Evolutionary conservation across 805 yeast species (phyloP).

Genomic region (Torulaspora delbrueckii): DNA sequence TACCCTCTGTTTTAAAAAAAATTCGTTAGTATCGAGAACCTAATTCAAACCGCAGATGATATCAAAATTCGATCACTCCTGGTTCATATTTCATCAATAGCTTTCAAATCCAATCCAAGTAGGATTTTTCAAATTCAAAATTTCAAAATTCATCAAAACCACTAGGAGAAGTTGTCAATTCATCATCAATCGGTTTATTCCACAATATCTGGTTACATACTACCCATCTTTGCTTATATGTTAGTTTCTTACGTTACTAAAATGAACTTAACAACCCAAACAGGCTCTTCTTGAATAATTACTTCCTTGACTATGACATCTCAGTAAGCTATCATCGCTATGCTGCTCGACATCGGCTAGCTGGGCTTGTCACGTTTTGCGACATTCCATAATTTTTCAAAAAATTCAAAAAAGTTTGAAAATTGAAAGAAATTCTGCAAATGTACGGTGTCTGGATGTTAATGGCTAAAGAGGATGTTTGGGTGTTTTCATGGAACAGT

Average conservation of each 20-base stretch:
- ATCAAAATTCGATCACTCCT: no score
- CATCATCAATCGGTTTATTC: not conserved
- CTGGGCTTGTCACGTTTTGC: not conserved
- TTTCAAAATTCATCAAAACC: not conserved
- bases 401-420: not conserved
- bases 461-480: no score
- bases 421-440: not conserved
- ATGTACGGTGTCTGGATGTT: not conserved
- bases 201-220: slow-evolving; percentile 46
- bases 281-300: not conserved
- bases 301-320: not conserved
- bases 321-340: slow-evolving; percentile 1
- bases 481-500: no score
- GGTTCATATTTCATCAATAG: not conserved
- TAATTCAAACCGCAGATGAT: not conserved
- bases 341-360: not conserved
- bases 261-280: not conserved
- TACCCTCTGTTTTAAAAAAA: slow-evolving; percentile 69
- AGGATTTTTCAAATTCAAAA: not conserved
- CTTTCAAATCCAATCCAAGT: not conserved
- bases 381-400: not conserved
- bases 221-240: slow-evolving; percentile 59
- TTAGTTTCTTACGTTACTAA: slow-evolving; percentile 11
- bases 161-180: not conserved
- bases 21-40: slow-evolving; percentile 34